Conservation (phyloP, 805 yeast genomes). For the Pichia ethanolica region DNA sequence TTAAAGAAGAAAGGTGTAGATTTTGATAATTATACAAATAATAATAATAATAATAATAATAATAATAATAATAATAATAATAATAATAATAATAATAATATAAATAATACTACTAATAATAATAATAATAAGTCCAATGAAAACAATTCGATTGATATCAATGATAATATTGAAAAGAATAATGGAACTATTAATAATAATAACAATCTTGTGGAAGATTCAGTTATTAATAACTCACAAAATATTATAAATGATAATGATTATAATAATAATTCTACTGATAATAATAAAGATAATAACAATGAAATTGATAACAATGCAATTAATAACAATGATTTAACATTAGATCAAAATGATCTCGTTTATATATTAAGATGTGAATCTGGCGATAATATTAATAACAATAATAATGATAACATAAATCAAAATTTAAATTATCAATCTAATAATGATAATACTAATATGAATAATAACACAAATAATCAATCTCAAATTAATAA, state of each 20-base stretch:
- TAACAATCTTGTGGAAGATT: slow-evolving; percentile 3
- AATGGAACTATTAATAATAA: neutral
- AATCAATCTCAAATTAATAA: neutral
- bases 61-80: neutral
- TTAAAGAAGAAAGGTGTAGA: slow-evolving; percentile 20
- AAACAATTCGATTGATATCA: no score
- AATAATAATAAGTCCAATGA: neutral
- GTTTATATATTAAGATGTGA: slow-evolving; percentile 1
- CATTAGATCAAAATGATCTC: neutral
- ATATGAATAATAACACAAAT: no score
- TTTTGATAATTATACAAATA: neutral
- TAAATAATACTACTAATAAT: neutral
- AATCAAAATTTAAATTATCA: neutral
- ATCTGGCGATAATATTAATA: neutral
- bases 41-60: neutral
- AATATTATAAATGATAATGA: no score
- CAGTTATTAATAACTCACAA: no score
- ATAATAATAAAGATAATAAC: neutral
- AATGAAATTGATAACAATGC: neutral
- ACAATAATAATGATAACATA: neutral
- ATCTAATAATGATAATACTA: neutral
- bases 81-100: neutral
- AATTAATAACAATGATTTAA: neutral
- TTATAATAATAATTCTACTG: no score
- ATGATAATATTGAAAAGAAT: no score